Evolutionary conservation across 371 early-diverging fungal species (phyloP).

Genomic region (Modicella reniformis): DNA sequence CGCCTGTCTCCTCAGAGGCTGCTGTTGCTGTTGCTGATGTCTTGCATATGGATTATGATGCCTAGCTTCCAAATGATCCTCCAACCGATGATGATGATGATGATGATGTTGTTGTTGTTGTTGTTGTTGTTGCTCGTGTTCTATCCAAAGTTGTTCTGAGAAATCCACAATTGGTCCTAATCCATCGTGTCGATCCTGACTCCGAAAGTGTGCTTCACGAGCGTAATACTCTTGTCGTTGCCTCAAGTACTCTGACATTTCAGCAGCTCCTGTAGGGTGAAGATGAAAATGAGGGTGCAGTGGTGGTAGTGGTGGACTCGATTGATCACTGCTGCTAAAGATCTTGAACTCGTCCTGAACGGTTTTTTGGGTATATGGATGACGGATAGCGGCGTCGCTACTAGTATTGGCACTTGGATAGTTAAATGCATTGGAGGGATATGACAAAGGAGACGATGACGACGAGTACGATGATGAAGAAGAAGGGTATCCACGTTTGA

Average conservation of each 20-base stretch:
- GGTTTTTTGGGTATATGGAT: conserved; percentile 10
- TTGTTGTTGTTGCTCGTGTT: too few relatives aligned
- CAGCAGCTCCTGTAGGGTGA: neutral
- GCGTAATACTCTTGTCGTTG: conserved; percentile 44
- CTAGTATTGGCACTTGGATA: neutral
- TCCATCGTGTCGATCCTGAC: conserved; percentile 43
- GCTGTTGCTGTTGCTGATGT: conserved; percentile 5
- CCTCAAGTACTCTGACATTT: conserved; percentile 32
- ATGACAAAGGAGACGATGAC: conserved; percentile 7
- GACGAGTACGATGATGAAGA: conserved; percentile 27
- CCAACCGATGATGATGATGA: neutral
- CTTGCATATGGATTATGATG: conserved; percentile 28
- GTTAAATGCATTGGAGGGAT: neutral
- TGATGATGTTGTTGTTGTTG: too few relatives aligned
- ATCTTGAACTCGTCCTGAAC: conserved; percentile 20
- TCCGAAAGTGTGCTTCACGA: conserved; percentile 33
- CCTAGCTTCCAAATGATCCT: conserved; percentile 12
- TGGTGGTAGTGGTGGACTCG: conserved; percentile 24
- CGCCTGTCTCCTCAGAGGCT: conserved; percentile 13
- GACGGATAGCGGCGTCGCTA: neutral
- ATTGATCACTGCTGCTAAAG: conserved; percentile 8
- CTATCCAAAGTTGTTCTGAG: conserved; percentile 6
- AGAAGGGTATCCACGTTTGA: conserved; percentile 7
- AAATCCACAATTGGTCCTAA: conserved; percentile 48
- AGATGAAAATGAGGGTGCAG: conserved; percentile 12